These are phyloP conservation scores for Salix dunnii DNA, from an alignment of 345 rosid species.

Conservation along the genomic window DNA sequence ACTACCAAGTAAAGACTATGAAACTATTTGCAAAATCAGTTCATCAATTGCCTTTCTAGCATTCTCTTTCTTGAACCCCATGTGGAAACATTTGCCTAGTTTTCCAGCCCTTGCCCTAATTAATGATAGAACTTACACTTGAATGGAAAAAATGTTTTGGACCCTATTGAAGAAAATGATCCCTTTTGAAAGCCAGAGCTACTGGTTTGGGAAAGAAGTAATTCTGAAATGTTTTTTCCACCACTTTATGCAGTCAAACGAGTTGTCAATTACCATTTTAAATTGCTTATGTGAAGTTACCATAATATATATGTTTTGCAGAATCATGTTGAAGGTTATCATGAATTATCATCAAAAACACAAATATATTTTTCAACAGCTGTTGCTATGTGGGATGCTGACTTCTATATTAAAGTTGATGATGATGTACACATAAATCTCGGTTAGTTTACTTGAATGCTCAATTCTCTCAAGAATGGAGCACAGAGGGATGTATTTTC, in stretches of 20 bases:
- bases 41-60: background rate
- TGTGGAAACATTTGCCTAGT: background rate
- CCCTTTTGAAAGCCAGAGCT: background rate
- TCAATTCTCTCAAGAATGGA: conserved; percentile 10
- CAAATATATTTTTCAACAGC: conserved; percentile 63
- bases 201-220: conserved; percentile 1
- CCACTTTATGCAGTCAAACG: background rate
- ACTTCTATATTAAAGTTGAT: conserved; percentile 73
- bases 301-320: conserved; percentile 31
- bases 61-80: background rate
- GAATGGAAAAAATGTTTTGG: background rate
- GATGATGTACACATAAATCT: conserved; percentile 84
- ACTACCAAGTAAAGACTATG: background rate
- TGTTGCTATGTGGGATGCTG: conserved; percentile 78
- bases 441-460: conserved; percentile 52
- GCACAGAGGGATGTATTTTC: background rate
- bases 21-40: background rate
- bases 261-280: background rate
- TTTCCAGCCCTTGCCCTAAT: background rate
- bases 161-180: background rate
- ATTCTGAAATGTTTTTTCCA: background rate
- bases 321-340: conserved; percentile 80
- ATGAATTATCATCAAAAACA: conserved; percentile 64
- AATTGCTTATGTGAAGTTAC: conserved; percentile 6
- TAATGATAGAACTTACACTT: background rate